Base-by-base conservation (phyloP, 495 filamentous ascomycete species). In the Alectoria sarmentosa region DNA sequence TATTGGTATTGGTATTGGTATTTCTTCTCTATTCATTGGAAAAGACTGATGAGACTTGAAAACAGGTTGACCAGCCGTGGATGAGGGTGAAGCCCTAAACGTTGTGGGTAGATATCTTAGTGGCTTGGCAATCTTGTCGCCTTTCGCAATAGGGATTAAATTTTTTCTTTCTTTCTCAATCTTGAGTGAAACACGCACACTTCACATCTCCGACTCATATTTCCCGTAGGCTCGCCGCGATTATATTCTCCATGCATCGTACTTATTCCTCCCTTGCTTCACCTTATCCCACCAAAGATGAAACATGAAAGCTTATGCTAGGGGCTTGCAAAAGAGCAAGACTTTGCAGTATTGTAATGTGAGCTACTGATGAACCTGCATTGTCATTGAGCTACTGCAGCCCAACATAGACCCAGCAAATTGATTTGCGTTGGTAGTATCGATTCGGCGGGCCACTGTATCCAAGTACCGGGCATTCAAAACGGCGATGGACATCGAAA, bases 281-380 rank as follows among this genome's bases (percentile, higher is more conserved):
- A 32, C 14, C n/a, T 66, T 46, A 32, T 15, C 6, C 39, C 42
- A 28, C 39, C 19, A 46, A 66, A 38, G 60, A 63, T 63, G 65
- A 66, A 60, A 66, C 59, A 66, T 66, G 65, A 66, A 62, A 58
- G 23, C 60, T 58, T 58, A 32, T 59, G 49, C n/a, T 56, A 30
- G 42, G 39, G 34, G 52, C 42, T 62, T 63, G 28, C 59, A 41
- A 57, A 58, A 37, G 38, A 28, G 64, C 64, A 66, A 56, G 21
- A 39, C 23, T 32, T 59, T 26, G 56, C 56, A 4, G 19, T 38
- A 11, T 23, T 23, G 21, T 56, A 64, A 48, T 26, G 62, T 64
- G 30, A 46, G 62, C 26, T 38, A 28, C 54, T 17, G 15, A 30
- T 32, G 19, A 46, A 30, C 42, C 37, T 32, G 23, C 32, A 44